These are phyloP conservation scores for Phylloporus scabripes DNA, from an alignment of 768 basidiomycete genomes.

Conservation along the genomic window DNA sequence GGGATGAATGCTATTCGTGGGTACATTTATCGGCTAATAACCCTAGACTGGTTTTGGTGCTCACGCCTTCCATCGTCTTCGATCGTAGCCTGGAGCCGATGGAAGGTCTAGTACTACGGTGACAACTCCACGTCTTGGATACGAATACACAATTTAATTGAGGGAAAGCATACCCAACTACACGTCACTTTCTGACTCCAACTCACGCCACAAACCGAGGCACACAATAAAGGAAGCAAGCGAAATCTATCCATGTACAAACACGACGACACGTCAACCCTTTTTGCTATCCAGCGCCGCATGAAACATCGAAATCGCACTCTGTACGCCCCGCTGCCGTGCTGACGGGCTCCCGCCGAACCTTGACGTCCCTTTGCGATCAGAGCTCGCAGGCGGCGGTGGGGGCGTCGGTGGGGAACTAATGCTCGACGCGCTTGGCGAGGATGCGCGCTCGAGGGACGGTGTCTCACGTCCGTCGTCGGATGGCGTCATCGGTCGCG, in stretches of 20 bases:
- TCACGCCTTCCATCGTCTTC: too few relatives aligned
- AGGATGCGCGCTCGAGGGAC: slow-evolving; percentile 21
- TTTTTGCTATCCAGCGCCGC: slow-evolving; percentile 27
- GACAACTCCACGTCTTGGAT: too few relatives aligned
- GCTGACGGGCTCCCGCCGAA: slow-evolving; percentile 21
- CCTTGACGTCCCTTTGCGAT: slow-evolving; percentile 12
- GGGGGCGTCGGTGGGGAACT: slow-evolving; percentile 23
- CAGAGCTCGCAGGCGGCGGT: slow-evolving; percentile 14
- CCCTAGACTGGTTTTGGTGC: too few relatives aligned
- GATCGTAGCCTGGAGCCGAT: too few relatives aligned
- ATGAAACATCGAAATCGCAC: slow-evolving; percentile 24
- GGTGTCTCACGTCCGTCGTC: slow-evolving; percentile 35
- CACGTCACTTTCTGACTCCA: not conserved
- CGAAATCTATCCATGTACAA: not conserved
- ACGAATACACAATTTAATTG: not conserved
- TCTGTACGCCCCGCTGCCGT: slow-evolving; percentile 21
- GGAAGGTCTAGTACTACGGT: not conserved
- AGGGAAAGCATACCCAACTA: not conserved
- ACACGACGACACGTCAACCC: slow-evolving; percentile 5
- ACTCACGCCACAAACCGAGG: not conserved
- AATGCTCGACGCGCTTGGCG: slow-evolving; percentile 21
- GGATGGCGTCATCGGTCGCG: slow-evolving; percentile 16
- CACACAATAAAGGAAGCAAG: too few relatives aligned
- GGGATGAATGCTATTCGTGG: too few relatives aligned
- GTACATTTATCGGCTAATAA: too few relatives aligned